Evolutionary conservation across 495 filamentous ascomycete species (phyloP).

Genomic region (Aspergillus leporis): DNA sequence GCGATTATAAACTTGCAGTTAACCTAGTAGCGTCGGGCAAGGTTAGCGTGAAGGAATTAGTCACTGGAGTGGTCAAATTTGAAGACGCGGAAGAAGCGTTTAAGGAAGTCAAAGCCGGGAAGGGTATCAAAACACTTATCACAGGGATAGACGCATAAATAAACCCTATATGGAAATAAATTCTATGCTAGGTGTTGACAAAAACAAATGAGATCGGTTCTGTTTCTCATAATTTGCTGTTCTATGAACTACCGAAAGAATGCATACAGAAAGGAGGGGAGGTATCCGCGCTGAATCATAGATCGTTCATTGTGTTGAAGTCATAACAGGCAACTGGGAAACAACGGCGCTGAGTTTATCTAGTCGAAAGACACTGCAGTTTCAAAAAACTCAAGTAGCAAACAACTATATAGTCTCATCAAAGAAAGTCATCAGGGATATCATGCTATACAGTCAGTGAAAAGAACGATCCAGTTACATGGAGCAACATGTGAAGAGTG

Average conservation of each 20-base stretch:
- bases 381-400: background rate
- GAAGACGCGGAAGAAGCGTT: conserved; percentile 55
- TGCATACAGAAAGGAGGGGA: background rate
- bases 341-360: background rate
- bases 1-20: conserved; percentile 57
- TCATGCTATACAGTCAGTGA: conserved; percentile 15
- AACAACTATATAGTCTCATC: background rate
- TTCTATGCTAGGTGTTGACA: background rate
- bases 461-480: conserved; percentile 14
- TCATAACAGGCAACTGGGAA: background rate
- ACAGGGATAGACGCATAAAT: conserved; percentile 34
- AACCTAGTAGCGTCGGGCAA: conserved; percentile 51
- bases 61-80: conserved; percentile 54
- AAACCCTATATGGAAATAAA: background rate
- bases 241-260: background rate
- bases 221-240: background rate
- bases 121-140: conserved; percentile 51
- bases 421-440: conserved; percentile 26
- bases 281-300: too few species aligned
- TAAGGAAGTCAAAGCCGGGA: conserved; percentile 45
- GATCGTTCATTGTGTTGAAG: background rate
- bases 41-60: conserved; percentile 51
- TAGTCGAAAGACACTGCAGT: background rate
- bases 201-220: background rate
- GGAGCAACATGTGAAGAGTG: background rate